A percentile compares a stretch with the other conserved stretches of the same genome.
These are phyloP conservation scores for Entophlyctis helioformis DNA, from an alignment of 192 early-diverging fungal genomes.

Conservation along the genomic window DNA sequence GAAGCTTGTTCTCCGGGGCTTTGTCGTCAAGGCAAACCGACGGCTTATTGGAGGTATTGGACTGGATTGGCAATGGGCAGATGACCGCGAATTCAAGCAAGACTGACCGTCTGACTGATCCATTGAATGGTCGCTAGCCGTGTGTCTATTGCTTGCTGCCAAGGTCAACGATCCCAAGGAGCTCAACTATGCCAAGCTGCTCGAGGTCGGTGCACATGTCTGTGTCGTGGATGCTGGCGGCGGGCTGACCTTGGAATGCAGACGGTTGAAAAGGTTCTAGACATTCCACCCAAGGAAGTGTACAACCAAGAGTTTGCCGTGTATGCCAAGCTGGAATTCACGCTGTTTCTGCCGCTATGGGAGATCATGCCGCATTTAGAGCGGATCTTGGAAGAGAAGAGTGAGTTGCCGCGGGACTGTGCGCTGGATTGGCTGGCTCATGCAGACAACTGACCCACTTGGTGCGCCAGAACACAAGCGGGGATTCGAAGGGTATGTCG, in stretches of 20 bases:
- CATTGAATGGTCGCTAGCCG: no score
- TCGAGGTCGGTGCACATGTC: constrained; percentile 33
- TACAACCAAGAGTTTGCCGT: constrained; percentile 82
- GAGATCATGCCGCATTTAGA: constrained; percentile 93
- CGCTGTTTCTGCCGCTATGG: constrained; percentile 68
- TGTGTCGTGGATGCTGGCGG: no score
- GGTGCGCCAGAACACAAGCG: no score
- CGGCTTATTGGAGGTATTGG: constrained; percentile 51
- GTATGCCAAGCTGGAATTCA: constrained; percentile 85
- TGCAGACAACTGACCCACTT: no score
- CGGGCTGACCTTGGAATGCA: no score
- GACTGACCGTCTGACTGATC: no score
- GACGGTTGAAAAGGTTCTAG: constrained; percentile 55
- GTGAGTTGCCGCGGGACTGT: no score
- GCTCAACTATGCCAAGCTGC: constrained; percentile 40
- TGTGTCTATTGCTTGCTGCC: constrained; percentile 68
- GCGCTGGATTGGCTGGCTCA: no score
- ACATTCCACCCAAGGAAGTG: constrained; percentile 65
- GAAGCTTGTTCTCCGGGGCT: constrained; percentile 74
- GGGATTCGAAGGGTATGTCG: no score
- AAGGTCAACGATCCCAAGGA: constrained; percentile 84
- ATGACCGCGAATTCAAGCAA: no score
- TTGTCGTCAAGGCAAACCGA: constrained; percentile 60
- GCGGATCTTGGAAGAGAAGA: no score
- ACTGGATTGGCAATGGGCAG: no score